Percentiles rank a stretch among this genome's conserved stretches.
phyloP scores from a whole-genome alignment of 2,329 filamentous ascomycete species.

The Diaporthe batatas region DNA sequence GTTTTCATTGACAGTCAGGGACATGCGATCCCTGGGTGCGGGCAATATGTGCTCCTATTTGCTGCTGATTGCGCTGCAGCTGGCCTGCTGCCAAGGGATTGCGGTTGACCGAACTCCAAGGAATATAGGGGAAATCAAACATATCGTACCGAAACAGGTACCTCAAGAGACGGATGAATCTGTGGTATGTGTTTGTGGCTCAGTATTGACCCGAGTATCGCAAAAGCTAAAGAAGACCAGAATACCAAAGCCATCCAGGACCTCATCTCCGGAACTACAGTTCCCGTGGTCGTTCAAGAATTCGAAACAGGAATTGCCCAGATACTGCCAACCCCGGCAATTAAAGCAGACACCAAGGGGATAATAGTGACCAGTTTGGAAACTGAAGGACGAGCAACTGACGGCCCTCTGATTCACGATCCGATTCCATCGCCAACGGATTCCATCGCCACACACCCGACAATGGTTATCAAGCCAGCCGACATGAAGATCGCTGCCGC shows the following conservation, averaged over 20 bases:
- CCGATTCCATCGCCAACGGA: conserved; percentile 39
- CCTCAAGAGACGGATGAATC: conserved; percentile 4
- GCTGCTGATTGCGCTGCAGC: conserved; percentile 40
- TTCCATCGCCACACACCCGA: conserved; percentile 22
- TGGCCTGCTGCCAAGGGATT: conserved; percentile 27
- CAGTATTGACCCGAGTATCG: too few species aligned
- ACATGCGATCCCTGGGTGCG: background rate
- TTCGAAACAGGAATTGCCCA: conserved; percentile 51
- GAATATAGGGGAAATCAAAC: background rate
- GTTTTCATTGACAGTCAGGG: conserved; percentile 22
- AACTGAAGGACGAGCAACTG: conserved; percentile 45
- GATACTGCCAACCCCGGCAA: conserved; percentile 49
- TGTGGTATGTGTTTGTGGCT: conserved; percentile 27
- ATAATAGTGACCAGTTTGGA: conserved; percentile 51
- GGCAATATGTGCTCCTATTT: conserved; percentile 38
- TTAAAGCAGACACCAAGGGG: conserved; percentile 50
- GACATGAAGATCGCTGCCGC: conserved; percentile 44
- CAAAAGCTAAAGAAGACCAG: conserved; percentile 23
- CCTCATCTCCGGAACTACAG: conserved; percentile 39
- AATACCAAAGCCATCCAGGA: conserved; percentile 26
- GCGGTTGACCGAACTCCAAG: background rate
- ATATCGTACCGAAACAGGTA: background rate
- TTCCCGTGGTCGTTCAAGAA: conserved; percentile 51
- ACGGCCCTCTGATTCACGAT: conserved; percentile 46
- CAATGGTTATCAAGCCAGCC: conserved; percentile 46